Conservation (phyloP, 2,329 filamentous ascomycete species). For the Cladosporium sp. region DNA sequence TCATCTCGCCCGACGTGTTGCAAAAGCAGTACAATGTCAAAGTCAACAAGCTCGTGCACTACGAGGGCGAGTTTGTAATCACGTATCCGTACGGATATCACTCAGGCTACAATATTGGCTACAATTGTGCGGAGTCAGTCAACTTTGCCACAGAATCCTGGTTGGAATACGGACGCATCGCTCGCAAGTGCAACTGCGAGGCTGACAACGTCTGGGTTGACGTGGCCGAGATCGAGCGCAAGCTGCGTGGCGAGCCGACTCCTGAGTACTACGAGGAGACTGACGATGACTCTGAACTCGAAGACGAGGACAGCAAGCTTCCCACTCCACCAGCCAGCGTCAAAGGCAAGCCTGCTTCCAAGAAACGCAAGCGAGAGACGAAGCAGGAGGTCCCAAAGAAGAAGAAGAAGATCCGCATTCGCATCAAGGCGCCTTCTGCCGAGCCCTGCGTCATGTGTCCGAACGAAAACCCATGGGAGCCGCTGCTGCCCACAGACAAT, state of each 20-base stretch:
- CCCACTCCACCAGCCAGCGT: slow-evolving; percentile 74
- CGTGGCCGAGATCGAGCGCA: slow-evolving; percentile 90
- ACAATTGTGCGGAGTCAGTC: slow-evolving; percentile 97
- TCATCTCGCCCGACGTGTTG: slow-evolving; percentile 86
- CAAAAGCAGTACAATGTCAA: slow-evolving; percentile 87
- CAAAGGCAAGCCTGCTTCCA: slow-evolving; percentile 51
- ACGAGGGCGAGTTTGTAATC: slow-evolving; percentile 96
- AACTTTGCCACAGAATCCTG: slow-evolving; percentile 96
- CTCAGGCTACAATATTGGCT: slow-evolving; percentile 94
- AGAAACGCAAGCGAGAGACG: slow-evolving; percentile 62
- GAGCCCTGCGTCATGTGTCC: slow-evolving; percentile 89
- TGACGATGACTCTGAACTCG: slow-evolving; percentile 56
- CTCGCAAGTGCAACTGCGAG: slow-evolving; percentile 94
- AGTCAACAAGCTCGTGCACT: slow-evolving; percentile 91
- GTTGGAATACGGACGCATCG: slow-evolving; percentile 90
- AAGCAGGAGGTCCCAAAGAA: slow-evolving; percentile 50
- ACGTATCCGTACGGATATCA: slow-evolving; percentile 98
- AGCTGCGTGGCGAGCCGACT: slow-evolving; percentile 74
- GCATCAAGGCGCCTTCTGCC: slow-evolving; percentile 62
- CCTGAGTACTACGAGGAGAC: slow-evolving; percentile 77
- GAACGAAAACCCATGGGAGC: slow-evolving; percentile 75
- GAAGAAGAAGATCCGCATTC: slow-evolving; percentile 72
- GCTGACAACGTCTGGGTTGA: slow-evolving; percentile 98
- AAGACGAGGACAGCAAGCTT: slow-evolving; percentile 54
- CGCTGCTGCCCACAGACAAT: slow-evolving; percentile 81